Conservation (phyloP, 2,329 filamentous ascomycete species). For the Trichophyton rubrum region DNA sequence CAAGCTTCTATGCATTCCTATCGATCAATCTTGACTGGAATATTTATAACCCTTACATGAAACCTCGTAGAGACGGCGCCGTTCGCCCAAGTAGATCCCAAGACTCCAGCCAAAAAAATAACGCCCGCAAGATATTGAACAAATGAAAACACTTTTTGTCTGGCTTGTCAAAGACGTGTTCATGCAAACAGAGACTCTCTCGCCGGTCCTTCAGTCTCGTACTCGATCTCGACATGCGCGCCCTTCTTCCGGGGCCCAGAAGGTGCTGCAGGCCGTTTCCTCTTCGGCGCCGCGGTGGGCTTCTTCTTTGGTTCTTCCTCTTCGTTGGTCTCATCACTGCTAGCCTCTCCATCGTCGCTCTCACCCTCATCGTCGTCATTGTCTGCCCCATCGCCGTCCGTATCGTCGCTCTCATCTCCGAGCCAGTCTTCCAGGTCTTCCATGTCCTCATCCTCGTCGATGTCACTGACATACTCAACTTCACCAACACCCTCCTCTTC, state of each 20-base stretch:
- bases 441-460: conserved; percentile 66
- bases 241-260: conserved; percentile 49
- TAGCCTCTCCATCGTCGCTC: conserved; percentile 42
- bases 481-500: conserved; percentile 59
- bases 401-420: conserved; percentile 52
- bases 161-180: conserved; percentile 6
- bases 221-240: conserved; percentile 62
- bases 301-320: conserved; percentile 39
- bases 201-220: conserved; percentile 56
- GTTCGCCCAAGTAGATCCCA: conserved; percentile 1
- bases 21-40: not conserved
- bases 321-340: conserved; percentile 42
- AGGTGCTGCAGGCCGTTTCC: conserved; percentile 43
- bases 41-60: not conserved
- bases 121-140: not conserved
- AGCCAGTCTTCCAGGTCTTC: conserved; percentile 97
- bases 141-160: conserved; percentile 3
- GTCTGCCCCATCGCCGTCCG: conserved; percentile 34
- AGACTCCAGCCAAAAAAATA: conserved; percentile 1
- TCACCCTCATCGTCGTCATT: conserved; percentile 47
- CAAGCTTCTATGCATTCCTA: not conserved
- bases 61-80: not conserved
- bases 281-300: conserved; percentile 38
- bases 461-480: conserved; percentile 86
- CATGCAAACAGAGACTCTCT: conserved; percentile 37